Evolutionary conservation across 129 eudicot genomes (phyloP).

Genomic region (Chrysanthemum lavandulifolium): DNA sequence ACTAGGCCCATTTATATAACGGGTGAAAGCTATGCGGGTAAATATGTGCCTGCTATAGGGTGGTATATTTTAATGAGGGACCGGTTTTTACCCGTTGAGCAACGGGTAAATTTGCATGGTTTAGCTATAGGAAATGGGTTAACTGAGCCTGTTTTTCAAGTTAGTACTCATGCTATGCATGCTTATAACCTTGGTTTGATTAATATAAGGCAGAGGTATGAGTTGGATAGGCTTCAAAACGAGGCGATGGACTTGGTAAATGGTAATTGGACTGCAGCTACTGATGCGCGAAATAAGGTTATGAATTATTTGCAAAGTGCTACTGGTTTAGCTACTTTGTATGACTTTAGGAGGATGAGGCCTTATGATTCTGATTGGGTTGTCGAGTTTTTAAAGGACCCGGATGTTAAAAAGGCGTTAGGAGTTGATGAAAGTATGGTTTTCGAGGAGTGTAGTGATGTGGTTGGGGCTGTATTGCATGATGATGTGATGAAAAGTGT

Average conservation of each 20-base stretch:
- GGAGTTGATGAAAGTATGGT: conserved; percentile 58
- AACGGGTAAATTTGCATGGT: conserved; percentile 63
- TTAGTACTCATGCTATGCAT: conserved; percentile 68
- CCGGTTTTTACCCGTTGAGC: conserved; percentile 26
- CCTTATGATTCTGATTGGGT: conserved; percentile 57
- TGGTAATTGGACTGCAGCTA: conserved; percentile 71
- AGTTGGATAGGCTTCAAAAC: conserved; percentile 55
- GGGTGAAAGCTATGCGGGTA: conserved; percentile 95
- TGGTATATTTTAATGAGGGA: conserved; percentile 60
- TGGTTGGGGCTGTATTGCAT: conserved; percentile 45
- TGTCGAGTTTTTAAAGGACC: conserved; percentile 41
- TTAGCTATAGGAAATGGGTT: conserved; percentile 86
- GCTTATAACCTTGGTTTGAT: conserved; percentile 64
- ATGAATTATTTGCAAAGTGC: conserved; percentile 35
- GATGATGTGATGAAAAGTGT: conserved; percentile 97
- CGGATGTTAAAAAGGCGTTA: conserved; percentile 52
- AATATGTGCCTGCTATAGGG: conserved; percentile 81
- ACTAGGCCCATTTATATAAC: conserved; percentile 71
- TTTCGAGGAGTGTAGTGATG: conserved; percentile 65
- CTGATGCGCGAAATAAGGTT: conserved; percentile 50
- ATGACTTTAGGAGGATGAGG: conserved; percentile 60
- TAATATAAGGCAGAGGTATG: conserved; percentile 62
- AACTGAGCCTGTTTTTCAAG: conserved; percentile 76
- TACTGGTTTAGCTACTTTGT: conserved; percentile 84
- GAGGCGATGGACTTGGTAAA: conserved; percentile 36